phyloP scores from a whole-genome alignment of 2,329 filamentous ascomycete genomes.

The Botrytis fabae region DNA sequence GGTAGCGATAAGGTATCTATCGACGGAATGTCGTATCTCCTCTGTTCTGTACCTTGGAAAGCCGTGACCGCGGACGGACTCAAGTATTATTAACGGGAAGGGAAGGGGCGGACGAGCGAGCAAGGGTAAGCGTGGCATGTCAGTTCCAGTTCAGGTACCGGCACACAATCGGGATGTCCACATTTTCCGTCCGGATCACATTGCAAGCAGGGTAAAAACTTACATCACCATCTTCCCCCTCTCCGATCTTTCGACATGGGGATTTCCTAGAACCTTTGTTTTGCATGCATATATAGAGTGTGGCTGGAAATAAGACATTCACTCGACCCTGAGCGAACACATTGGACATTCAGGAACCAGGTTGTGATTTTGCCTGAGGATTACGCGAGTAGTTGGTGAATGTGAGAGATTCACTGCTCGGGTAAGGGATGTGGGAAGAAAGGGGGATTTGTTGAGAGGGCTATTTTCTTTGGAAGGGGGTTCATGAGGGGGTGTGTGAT shows the following conservation, averaged over 20 bases:
- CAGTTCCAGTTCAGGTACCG: neutral
- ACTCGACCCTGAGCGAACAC: neutral
- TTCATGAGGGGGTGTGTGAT: too few species aligned
- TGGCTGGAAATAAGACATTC: neutral
- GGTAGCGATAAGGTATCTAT: slow-evolving; percentile 1
- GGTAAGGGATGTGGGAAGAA: neutral
- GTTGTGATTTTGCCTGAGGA: neutral
- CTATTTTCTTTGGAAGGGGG: neutral
- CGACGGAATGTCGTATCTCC: neutral
- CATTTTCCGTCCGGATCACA: neutral
- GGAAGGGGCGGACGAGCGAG: too few species aligned
- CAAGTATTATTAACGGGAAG: neutral
- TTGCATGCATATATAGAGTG: too few species aligned
- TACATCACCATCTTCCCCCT: neutral
- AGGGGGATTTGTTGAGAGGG: neutral
- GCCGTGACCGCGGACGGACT: neutral
- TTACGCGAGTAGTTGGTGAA: neutral
- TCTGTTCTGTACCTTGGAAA: neutral
- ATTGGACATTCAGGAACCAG: neutral
- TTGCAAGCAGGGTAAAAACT: neutral
- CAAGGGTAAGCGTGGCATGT: slow-evolving; percentile 3
- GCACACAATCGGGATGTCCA: neutral
- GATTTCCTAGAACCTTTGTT: neutral
- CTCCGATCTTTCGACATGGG: neutral
- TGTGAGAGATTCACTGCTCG: neutral